Conservation (phyloP, 2,329 filamentous ascomycete species). For the Juglanconis oblonga region DNA sequence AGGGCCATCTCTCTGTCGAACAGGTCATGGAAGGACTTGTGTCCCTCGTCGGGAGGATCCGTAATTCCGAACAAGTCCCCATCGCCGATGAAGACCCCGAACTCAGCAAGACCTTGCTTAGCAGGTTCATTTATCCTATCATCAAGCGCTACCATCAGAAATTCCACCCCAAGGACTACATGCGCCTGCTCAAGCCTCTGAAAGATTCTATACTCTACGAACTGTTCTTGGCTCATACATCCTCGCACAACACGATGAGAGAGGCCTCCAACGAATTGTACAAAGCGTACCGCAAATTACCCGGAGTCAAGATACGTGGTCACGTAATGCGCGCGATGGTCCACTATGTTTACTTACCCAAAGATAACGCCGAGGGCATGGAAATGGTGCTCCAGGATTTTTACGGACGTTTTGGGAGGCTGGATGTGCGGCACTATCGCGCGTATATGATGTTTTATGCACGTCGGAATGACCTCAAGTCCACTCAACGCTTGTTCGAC, state of each 20-base stretch:
- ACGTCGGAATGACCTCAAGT: conserved; percentile 41
- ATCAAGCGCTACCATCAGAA: conserved; percentile 3
- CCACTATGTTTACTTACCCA: conserved; percentile 34
- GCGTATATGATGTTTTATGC: conserved; percentile 50
- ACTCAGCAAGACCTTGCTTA: conserved; percentile 5
- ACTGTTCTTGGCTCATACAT: conserved; percentile 34
- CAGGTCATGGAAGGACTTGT: conserved; percentile 6
- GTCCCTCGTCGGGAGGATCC: conserved; percentile 3
- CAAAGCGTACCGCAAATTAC: conserved; percentile 41
- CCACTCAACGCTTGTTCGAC: conserved; percentile 43
- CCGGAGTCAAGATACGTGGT: conserved; percentile 34
- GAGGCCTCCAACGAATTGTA: conserved; percentile 42
- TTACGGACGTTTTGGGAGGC: conserved; percentile 35
- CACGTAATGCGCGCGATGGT: conserved; percentile 44
- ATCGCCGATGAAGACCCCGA: background rate
- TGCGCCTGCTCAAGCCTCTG: conserved; percentile 38
- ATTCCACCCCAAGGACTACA: conserved; percentile 24
- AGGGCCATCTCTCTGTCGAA: background rate
- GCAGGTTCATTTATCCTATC: conserved; percentile 10
- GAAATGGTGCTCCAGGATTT: conserved; percentile 49
- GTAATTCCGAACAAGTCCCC: background rate
- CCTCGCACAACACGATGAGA: conserved; percentile 24
- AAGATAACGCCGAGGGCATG: conserved; percentile 36
- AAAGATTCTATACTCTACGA: conserved; percentile 40
- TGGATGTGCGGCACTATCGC: conserved; percentile 44